Base-by-base conservation (phyloP, 148 eudicot genomes). In the Rhododendron vialii region DNA sequence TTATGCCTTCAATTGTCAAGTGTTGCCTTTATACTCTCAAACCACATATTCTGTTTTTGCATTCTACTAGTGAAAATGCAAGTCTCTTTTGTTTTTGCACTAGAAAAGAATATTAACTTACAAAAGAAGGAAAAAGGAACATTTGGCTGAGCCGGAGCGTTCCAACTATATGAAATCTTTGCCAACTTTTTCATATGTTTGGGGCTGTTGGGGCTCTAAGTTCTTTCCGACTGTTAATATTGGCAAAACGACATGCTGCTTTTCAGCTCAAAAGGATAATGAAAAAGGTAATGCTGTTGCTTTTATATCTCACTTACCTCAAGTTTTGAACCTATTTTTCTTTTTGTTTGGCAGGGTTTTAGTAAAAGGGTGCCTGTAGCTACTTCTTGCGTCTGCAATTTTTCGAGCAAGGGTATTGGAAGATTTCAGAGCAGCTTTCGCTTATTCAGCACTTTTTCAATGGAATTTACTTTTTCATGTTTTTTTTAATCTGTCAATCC, bases 371-470 rank as follows among this genome's bases (percentile, higher is more conserved):
- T 89, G 73, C 83, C 90, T 47, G 87, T 86, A 53, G 75, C 90
- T 81, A 78, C 88, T 38, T 80, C 82, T 35, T 84, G 84, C 41
- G 35, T 82, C n/a, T 85, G 87, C 82, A 63, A 83, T 82, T 92
- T 90, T 82, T 86, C 94, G 50, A 30, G 91, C 22, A 91, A 86
- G 88, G 92, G 94, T 92, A 85, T 28, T 45, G 55, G 28, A 81
- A 75, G 53, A 33, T 82, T 88, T 17, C 59, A 78, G 22, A 22
- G 15, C 73, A n/a, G 15, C 24, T 10, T 33, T 85, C 2, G 43
- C 45, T 53, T 41, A 33, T 48, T 38, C 38, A 12, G 38, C 41
- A 24, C 73, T 24, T 59, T 20, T 59, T 59, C 65, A 22, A 22
- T 20, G 74, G 74, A 67, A 67, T 67, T 67, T 67, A 11, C 3